Percentiles rank a stretch among this genome's conserved stretches.
Conservation (phyloP, 140 eudicot species). For the Senecio squalidus region DNA sequence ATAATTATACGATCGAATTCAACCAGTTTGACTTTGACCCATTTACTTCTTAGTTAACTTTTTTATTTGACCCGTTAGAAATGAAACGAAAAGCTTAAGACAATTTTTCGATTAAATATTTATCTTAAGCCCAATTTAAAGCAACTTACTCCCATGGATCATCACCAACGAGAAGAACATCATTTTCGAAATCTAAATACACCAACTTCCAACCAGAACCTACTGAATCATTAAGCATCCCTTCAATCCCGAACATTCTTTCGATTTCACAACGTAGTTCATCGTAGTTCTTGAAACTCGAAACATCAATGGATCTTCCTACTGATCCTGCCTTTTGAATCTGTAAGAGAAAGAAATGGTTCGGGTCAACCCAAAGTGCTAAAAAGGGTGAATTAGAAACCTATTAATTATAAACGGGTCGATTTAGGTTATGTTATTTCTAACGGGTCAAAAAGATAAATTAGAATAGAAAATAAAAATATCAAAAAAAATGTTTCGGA, state of each 20-base stretch:
- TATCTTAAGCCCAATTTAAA: not conserved
- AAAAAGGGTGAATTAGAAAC: no score
- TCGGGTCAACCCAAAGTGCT: no score
- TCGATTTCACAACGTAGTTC: constrained; percentile 69
- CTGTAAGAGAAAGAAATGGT: constrained; percentile 24
- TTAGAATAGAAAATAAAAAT: no score
- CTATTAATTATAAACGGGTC: no score
- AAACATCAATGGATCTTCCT: constrained; percentile 86
- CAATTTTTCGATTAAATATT: no score
- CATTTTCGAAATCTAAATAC: constrained; percentile 82
- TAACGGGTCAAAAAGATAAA: no score
- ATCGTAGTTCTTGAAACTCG: constrained; percentile 61
- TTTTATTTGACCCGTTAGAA: not conserved
- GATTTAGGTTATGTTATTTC: no score
- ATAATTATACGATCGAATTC: no score
- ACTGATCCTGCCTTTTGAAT: constrained; percentile 92
- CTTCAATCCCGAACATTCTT: constrained; percentile 86
- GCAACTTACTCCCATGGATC: constrained; percentile 93
- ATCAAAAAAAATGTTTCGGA: no score
- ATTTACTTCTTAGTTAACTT: not conserved
- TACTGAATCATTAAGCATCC: constrained; percentile 62
- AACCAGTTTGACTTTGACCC: not conserved
- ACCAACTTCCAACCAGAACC: constrained; percentile 87
- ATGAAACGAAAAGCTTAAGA: no score
- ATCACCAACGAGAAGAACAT: constrained; percentile 82